Evolutionary conservation across 345 rosid genomes (phyloP).

Genomic region (Moringa oleifera): DNA sequence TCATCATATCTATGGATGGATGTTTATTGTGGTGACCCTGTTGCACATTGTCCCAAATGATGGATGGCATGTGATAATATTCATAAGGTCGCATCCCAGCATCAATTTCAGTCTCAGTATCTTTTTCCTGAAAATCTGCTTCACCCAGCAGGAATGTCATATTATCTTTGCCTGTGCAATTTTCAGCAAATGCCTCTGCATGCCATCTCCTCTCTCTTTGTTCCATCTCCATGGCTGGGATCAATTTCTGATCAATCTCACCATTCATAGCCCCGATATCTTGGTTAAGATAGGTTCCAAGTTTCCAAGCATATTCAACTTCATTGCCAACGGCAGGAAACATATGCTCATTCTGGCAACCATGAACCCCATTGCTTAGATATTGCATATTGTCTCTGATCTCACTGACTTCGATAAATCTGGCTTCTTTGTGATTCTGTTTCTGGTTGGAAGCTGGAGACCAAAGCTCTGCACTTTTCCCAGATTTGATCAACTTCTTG

Average conservation of each 20-base stretch:
- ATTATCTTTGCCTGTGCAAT: background rate
- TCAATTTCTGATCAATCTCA: slow-evolving; percentile 7
- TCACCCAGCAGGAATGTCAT: slow-evolving; percentile 5
- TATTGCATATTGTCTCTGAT: slow-evolving; percentile 8
- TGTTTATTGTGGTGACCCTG: slow-evolving; percentile 10
- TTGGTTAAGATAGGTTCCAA: slow-evolving; percentile 13
- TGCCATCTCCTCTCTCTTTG: slow-evolving; percentile 3
- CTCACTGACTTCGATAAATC: background rate
- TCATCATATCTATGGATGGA: slow-evolving; percentile 19
- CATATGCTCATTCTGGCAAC: slow-evolving; percentile 11
- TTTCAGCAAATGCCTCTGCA: slow-evolving; percentile 6
- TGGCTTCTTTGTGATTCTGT: slow-evolving; percentile 14
- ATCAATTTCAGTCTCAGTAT: slow-evolving; percentile 10
- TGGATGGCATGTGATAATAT: slow-evolving; percentile 11
- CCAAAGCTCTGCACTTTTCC: slow-evolving; percentile 57
- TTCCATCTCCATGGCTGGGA: slow-evolving; percentile 8
- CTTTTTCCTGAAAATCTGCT: slow-evolving; percentile 12
- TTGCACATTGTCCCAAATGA: slow-evolving; percentile 11
- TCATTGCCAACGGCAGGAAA: slow-evolving; percentile 22
- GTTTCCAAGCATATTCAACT: slow-evolving; percentile 6
- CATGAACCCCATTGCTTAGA: slow-evolving; percentile 11
- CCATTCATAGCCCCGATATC: background rate
- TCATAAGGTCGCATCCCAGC: slow-evolving; percentile 15
- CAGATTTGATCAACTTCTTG: slow-evolving; percentile 44
- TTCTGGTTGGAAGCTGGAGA: slow-evolving; percentile 21